These are phyloP conservation scores for Gymnopilus dilepis DNA, from an alignment of 768 basidiomycete genomes.

Conservation along the genomic window DNA sequence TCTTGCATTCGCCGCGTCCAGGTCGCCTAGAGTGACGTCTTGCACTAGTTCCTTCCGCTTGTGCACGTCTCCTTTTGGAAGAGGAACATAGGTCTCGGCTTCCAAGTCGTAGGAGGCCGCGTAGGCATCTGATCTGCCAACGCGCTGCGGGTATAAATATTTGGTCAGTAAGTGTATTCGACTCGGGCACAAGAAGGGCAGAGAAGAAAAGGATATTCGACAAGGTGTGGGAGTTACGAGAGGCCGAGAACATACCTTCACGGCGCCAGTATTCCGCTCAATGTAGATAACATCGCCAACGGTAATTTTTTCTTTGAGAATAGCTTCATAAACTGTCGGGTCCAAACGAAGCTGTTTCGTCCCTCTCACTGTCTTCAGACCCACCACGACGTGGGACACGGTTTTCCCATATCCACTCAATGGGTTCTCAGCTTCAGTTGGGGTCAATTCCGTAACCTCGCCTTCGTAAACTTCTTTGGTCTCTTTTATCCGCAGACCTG, in stretches of 20 bases:
- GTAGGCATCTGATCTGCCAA: constrained; percentile 96
- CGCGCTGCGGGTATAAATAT: constrained; percentile 59
- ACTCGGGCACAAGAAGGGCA: not conserved
- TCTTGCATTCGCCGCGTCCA: constrained; percentile 95
- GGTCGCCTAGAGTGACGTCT: constrained; percentile 92
- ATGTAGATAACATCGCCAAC: constrained; percentile 98
- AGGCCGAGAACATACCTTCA: constrained; percentile 65
- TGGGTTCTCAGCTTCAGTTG: constrained; percentile 96
- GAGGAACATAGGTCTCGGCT: constrained; percentile 96
- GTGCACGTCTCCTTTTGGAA: constrained; percentile 96
- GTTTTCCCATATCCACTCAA: constrained; percentile 98
- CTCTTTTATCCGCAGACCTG: constrained; percentile 97
- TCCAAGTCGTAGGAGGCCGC: constrained; percentile 97
- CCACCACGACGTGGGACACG: constrained; percentile 96
- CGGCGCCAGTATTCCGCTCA: constrained; percentile 91
- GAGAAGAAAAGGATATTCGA: constrained; percentile 2
- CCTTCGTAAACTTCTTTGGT: constrained; percentile 99
- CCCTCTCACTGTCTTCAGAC: constrained; percentile 90
- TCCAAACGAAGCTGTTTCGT: constrained; percentile 95
- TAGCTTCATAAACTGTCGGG: constrained; percentile 95
- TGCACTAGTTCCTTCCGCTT: constrained; percentile 96
- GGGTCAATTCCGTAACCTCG: constrained; percentile 96
- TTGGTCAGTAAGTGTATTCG: not conserved
- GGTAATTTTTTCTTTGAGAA: constrained; percentile 95
- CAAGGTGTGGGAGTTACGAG: constrained; percentile 6